Percentiles rank a stretch among this genome's conserved stretches.
Conservation (phyloP, 176 grass and related monocot species). For the Ananas comosus region DNA sequence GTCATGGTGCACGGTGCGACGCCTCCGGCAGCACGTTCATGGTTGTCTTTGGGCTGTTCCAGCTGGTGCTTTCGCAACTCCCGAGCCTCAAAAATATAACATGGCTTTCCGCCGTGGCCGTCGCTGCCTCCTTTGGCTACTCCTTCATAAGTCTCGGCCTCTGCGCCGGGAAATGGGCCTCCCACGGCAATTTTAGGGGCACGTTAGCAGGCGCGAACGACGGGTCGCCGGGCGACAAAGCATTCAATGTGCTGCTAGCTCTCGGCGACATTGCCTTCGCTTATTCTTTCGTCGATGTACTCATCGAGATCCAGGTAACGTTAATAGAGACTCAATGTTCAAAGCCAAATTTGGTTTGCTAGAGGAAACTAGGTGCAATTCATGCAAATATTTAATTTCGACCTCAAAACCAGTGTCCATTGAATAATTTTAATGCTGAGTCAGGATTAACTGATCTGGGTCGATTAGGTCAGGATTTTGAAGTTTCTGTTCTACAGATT, state of each 20-base stretch:
- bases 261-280: conserved; percentile 88
- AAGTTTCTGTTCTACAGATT: no score
- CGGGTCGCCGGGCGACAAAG: conserved; percentile 30
- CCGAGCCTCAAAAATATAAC: conserved; percentile 93
- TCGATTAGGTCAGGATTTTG: no score
- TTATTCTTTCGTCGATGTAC: conserved; percentile 85
- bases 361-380: no score
- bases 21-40: conserved; percentile 70
- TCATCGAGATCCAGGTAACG: conserved; percentile 83
- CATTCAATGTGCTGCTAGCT: conserved; percentile 79
- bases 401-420: conserved; percentile 65
- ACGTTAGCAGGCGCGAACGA: conserved; percentile 44
- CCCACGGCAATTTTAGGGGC: conserved; percentile 54
- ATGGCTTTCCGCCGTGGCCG: conserved; percentile 80
- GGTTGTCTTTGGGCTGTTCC: conserved; percentile 75
- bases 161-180: conserved; percentile 62
- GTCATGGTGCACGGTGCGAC: conserved; percentile 35
- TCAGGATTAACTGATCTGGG: no score
- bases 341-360: no score
- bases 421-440: conserved; percentile 42
- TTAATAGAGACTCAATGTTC: neutral
- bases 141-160: conserved; percentile 93
- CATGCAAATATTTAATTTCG: no score
- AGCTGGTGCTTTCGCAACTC: conserved; percentile 72
- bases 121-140: conserved; percentile 84